Evolutionary conservation across 495 filamentous ascomycete genomes (phyloP), one percentile per base, ranked within the genome.

Genomic region (Penicillium waksmanii): DNA sequence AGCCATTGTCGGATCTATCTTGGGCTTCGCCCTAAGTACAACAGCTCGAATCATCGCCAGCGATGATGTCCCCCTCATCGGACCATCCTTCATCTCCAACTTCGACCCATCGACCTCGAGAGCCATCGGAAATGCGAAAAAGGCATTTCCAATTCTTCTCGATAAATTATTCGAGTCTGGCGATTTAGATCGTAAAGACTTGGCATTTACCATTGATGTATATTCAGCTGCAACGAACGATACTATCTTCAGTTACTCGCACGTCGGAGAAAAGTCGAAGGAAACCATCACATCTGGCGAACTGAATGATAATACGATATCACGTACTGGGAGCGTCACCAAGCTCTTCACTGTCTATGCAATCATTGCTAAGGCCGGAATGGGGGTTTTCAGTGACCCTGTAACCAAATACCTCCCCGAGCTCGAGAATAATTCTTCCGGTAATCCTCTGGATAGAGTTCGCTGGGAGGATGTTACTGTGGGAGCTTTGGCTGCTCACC

Each of bases 351-450:
- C 77, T 19, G 68, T 81, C 7, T 69, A 76, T 48, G 77, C 73
- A 13, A 76, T 80, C 54, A 68, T 87, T 7, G 52, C 75, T 12
- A 63, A 82, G 57, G 75, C 74, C 17, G 83, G 82, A 0, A 76
- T 81, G 23, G 62, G 52, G 18, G 70, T 76, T 51, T 84, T 76
- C 65, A 73, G 78, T 49, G 69, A 77, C 12, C 64, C 69, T 21
- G 65, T 80, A 19, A 85, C 84, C 0, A 73, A 82, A 23, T 82
- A 79, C 57, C 67, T 85, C 0, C 84, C 85, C 1, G 82, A 87
- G 59, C 76, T 87, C 62, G 13, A 7, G 63, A 51, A 19, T 17
- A 64, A 56, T 27, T 36, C 34, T 12, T 47, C 18, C 17, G 48
- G 42, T 7, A 49, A 55, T 47, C 66, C 72, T 0, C 52, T 66